phyloP scores from a whole-genome alignment of 306 rosid genomes.

The Vigna angularis region DNA sequence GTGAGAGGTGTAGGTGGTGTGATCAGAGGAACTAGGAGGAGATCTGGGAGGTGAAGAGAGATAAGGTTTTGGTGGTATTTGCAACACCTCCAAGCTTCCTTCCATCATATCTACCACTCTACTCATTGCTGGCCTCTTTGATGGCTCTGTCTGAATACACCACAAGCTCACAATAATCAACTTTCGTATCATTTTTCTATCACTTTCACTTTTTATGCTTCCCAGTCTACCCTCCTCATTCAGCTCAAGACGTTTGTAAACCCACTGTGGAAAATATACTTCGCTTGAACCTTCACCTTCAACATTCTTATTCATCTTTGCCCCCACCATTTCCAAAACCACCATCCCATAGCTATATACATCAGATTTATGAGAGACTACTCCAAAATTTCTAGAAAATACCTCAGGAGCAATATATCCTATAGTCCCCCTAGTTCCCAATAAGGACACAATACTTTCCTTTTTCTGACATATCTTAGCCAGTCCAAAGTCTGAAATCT shows the following conservation, averaged over 20 bases:
- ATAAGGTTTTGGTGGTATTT: constrained; percentile 49
- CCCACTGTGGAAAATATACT: constrained; percentile 51
- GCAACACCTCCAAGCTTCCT: constrained; percentile 27
- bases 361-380: constrained; percentile 52
- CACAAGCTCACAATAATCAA: constrained; percentile 47
- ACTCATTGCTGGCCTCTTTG: neutral
- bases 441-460: constrained; percentile 45
- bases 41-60: constrained; percentile 38
- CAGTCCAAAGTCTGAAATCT: constrained; percentile 55
- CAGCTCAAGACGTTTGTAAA: constrained; percentile 42
- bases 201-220: constrained; percentile 30
- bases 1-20: neutral
- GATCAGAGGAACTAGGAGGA: neutral
- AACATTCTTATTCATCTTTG: constrained; percentile 8
- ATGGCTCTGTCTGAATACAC: constrained; percentile 32
- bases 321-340: constrained; percentile 48
- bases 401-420: constrained; percentile 58
- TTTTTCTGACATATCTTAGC: constrained; percentile 45
- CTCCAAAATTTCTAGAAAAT: constrained; percentile 46
- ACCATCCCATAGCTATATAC: constrained; percentile 55
- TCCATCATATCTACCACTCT: constrained; percentile 48
- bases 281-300: constrained; percentile 39
- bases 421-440: constrained; percentile 49
- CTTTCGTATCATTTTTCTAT: constrained; percentile 40
- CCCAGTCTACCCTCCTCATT: constrained; percentile 33